These are phyloP conservation scores for Raphanus sativus DNA, from an alignment of 345 rosid genomes.

Conservation along the genomic window DNA sequence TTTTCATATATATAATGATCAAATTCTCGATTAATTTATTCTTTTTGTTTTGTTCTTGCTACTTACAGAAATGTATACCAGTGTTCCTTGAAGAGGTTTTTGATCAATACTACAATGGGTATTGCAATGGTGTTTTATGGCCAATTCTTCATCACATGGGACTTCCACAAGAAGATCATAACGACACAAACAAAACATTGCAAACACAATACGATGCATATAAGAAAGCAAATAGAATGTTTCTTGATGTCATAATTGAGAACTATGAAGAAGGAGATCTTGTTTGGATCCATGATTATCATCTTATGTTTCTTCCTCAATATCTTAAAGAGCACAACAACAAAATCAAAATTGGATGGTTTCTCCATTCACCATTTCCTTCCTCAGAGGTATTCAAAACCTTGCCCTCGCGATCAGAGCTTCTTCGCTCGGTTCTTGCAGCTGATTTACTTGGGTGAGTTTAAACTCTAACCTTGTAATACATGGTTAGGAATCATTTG, in stretches of 20 bases:
- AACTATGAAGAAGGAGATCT: constrained; percentile 92
- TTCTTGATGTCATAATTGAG: constrained; percentile 76
- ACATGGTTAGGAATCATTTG: background rate
- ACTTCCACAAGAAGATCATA: constrained; percentile 92
- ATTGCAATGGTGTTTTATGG: constrained; percentile 92
- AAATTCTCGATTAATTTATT: background rate
- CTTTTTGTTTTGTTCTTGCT: background rate
- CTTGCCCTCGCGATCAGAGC: constrained; percentile 86
- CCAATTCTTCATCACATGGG: constrained; percentile 92
- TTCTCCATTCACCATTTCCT: constrained; percentile 98
- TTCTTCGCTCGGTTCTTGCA: constrained; percentile 75
- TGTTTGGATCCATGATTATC: constrained; percentile 97
- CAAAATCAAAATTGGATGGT: constrained; percentile 95
- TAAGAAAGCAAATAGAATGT: constrained; percentile 90
- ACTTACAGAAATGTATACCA: constrained; percentile 79
- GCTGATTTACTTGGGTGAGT: constrained; percentile 80
- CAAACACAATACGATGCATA: constrained; percentile 91
- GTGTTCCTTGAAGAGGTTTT: constrained; percentile 91
- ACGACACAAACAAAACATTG: constrained; percentile 75
- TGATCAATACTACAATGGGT: constrained; percentile 90
- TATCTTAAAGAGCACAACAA: constrained; percentile 73
- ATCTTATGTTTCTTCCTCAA: constrained; percentile 92
- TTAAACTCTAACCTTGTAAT: no score
- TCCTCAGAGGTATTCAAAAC: constrained; percentile 93
- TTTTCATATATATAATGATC: background rate